Evolutionary conservation across 2,329 filamentous ascomycete species (phyloP).

Genomic region (Coniochaeta sp.): DNA sequence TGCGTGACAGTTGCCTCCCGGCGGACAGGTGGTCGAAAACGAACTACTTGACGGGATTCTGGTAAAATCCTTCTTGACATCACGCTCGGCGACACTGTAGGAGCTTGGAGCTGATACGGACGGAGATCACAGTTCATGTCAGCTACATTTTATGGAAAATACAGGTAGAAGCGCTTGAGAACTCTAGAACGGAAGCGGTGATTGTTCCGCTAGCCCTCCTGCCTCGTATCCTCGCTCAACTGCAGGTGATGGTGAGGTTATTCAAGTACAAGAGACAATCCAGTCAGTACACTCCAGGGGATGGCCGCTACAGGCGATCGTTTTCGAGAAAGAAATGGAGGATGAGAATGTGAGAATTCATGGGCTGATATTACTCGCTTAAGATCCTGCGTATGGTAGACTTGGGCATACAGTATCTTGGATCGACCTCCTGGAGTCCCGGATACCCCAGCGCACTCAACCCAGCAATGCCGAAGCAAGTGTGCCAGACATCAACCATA

Average conservation of each 20-base stretch:
- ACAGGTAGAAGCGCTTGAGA: background rate
- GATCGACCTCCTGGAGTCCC: constrained; percentile 73
- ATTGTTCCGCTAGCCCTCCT: constrained; percentile 49
- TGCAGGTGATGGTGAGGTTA: constrained; percentile 46
- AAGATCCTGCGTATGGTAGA: constrained; percentile 54
- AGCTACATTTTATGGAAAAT: background rate
- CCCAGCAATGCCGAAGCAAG: constrained; percentile 79
- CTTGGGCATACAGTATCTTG: constrained; percentile 79
- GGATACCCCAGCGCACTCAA: constrained; percentile 75
- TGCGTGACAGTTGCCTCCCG: no score
- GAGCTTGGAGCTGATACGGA: background rate
- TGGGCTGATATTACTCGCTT: constrained; percentile 24
- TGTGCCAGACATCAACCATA: constrained; percentile 97
- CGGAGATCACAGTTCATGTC: background rate
- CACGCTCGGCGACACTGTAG: background rate
- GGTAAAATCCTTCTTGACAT: no score
- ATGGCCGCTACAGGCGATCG: background rate
- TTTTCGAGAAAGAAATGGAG: background rate
- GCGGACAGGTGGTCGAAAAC: no score
- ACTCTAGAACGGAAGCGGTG: background rate
- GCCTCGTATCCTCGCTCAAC: constrained; percentile 63
- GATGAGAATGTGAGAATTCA: background rate
- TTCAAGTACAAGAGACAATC: constrained; percentile 59
- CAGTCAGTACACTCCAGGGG: background rate
- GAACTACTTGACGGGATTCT: no score